Percentiles rank a stretch among this genome's conserved stretches.
Evolutionary conservation across 2,329 filamentous ascomycete species (phyloP).

Genomic region (Aureobasidium zeae): DNA sequence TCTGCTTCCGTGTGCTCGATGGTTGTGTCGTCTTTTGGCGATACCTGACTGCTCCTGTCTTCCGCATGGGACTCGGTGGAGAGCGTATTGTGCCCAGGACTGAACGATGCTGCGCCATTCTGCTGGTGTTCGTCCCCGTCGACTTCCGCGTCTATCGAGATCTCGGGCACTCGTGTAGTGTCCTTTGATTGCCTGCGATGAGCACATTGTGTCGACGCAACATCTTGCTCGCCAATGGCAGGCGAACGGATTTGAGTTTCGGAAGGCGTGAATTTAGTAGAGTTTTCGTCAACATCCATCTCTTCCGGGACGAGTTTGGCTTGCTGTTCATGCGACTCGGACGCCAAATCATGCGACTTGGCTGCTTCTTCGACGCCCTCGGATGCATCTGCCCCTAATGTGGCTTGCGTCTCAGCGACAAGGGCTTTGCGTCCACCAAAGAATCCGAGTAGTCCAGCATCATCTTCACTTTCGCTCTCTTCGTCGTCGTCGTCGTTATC

Average conservation of each 20-base stretch:
- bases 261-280: not conserved
- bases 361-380: constrained; percentile 22
- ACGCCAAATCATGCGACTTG: constrained; percentile 14
- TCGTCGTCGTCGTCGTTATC: constrained; percentile 21
- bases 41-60: constrained; percentile 18
- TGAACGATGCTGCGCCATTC: not conserved
- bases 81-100: constrained; percentile 11
- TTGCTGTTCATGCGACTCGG: constrained; percentile 1
- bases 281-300: not conserved
- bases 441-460: constrained; percentile 23
- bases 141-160: not conserved
- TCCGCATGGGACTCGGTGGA: constrained; percentile 16
- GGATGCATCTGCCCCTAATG: constrained; percentile 22
- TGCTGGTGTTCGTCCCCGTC: not conserved
- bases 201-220: not conserved
- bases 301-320: not conserved
- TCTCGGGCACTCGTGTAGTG: too few relatives aligned
- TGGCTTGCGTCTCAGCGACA: constrained; percentile 22
- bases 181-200: too few relatives aligned
- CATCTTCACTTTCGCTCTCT: constrained; percentile 17
- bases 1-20: constrained; percentile 18
- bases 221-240: not conserved
- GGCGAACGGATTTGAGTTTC: not conserved
- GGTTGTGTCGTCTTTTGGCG: constrained; percentile 18
- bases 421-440: constrained; percentile 19